A percentile compares a stretch with the other conserved stretches of the same genome.
Conservation (phyloP, 768 basidiomycete species). For the Lepiota venenata region DNA sequence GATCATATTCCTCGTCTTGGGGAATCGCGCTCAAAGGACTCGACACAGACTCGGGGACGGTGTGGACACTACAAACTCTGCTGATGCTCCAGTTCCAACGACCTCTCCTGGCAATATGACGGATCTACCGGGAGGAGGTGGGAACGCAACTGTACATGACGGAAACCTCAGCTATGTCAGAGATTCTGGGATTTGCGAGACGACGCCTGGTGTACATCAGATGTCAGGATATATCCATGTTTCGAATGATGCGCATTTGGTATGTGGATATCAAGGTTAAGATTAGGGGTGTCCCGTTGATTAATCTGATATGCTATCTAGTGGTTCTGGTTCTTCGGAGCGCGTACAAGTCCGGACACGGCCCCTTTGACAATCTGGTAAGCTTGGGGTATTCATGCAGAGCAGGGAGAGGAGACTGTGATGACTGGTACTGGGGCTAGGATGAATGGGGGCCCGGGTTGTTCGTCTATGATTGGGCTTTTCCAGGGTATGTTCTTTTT, state of each 20-base stretch:
- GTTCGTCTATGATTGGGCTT: constrained; percentile 57
- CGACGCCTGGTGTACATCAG: constrained; percentile 54
- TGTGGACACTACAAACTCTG: no score
- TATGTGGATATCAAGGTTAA: constrained; percentile 15
- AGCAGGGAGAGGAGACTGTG: neutral
- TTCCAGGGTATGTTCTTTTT: constrained; percentile 44
- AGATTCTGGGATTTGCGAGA: constrained; percentile 31
- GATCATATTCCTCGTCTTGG: no score
- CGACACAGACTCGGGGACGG: no score
- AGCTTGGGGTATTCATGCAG: constrained; percentile 48
- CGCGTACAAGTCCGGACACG: constrained; percentile 53
- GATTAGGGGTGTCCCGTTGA: neutral
- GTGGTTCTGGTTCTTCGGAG: constrained; percentile 71
- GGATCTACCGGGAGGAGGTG: neutral
- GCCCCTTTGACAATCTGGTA: constrained; percentile 66
- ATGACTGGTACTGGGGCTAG: neutral
- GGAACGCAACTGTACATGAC: neutral
- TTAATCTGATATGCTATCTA: neutral
- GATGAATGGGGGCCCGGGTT: constrained; percentile 37
- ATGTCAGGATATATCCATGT: constrained; percentile 65
- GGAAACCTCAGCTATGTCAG: constrained; percentile 2
- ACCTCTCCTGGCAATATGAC: neutral
- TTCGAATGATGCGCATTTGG: constrained; percentile 53
- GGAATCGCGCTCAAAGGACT: no score
- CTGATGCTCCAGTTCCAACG: neutral